These are phyloP conservation scores for Acacia crassicarpa DNA, from an alignment of 306 rosid species.

Conservation along the genomic window DNA sequence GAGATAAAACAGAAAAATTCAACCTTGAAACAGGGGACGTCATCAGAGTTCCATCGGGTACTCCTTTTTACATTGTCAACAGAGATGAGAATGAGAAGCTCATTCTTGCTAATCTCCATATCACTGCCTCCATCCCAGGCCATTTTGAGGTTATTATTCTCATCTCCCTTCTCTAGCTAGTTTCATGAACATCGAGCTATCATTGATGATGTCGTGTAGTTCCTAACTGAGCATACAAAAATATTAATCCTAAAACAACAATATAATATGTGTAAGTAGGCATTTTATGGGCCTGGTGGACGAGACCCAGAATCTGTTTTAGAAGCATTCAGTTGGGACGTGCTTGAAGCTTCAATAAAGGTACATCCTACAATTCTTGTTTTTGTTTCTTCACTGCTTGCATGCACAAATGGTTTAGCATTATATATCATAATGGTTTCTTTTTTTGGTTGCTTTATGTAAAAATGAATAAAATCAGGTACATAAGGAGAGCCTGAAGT, in stretches of 20 bases:
- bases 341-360: neutral
- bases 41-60: slow-evolving; percentile 55
- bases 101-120: slow-evolving; percentile 40
- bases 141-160: slow-evolving; percentile 41
- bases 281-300: slow-evolving; percentile 53
- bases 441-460: neutral
- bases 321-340: slow-evolving; percentile 60
- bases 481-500: slow-evolving; percentile 34
- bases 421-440: neutral
- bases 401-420: neutral
- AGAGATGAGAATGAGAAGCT: slow-evolving; percentile 60
- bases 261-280: slow-evolving; percentile 28
- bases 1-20: slow-evolving; percentile 47
- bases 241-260: neutral
- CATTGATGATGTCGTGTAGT: neutral
- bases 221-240: neutral
- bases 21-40: slow-evolving; percentile 61
- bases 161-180: neutral
- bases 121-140: slow-evolving; percentile 47
- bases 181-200: neutral
- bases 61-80: slow-evolving; percentile 55
- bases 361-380: neutral
- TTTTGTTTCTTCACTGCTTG: neutral
- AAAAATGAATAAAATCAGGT: slow-evolving; percentile 40
- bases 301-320: slow-evolving; percentile 60